Conservation (phyloP, 306 rosid genomes). For the Hippophae tibetana region DNA sequence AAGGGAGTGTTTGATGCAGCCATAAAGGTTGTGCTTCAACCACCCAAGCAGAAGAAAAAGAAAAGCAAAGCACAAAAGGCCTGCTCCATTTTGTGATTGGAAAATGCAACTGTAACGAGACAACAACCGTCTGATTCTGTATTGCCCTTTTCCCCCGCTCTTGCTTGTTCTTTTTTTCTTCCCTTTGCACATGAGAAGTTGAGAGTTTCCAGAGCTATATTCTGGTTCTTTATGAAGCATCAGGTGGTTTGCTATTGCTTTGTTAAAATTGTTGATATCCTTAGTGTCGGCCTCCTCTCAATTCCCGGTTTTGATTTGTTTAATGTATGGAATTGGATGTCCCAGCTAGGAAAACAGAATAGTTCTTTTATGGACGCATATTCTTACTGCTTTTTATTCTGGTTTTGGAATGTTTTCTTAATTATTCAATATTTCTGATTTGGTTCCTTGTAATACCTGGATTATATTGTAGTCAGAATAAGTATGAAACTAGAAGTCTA, state of each 20-base stretch:
- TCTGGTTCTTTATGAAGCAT: slow-evolving; percentile 44
- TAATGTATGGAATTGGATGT: slow-evolving; percentile 40
- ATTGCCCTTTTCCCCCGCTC: slow-evolving; percentile 21
- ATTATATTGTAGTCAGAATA: background rate
- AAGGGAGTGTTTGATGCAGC: slow-evolving; percentile 92
- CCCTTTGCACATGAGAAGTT: slow-evolving; percentile 45
- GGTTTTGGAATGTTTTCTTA: slow-evolving; percentile 8
- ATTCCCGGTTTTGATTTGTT: slow-evolving; percentile 26
- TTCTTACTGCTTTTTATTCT: slow-evolving; percentile 24
- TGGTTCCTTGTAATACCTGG: background rate
- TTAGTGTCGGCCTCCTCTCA: slow-evolving; percentile 34
- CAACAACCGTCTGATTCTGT: slow-evolving; percentile 35
- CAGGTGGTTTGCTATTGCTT: slow-evolving; percentile 45
- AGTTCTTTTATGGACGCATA: slow-evolving; percentile 5
- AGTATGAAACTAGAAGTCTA: no score
- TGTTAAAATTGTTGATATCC: slow-evolving; percentile 50
- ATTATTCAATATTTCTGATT: background rate
- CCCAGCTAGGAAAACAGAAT: slow-evolving; percentile 46
- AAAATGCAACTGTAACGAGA: slow-evolving; percentile 35
- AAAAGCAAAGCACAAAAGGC: slow-evolving; percentile 85
- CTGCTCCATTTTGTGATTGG: slow-evolving; percentile 91
- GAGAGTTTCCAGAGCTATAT: slow-evolving; percentile 42
- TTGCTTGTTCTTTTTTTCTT: slow-evolving; percentile 28
- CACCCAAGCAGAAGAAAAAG: slow-evolving; percentile 97
- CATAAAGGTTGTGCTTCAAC: slow-evolving; percentile 98